Base-by-base conservation (phyloP, 108 stramenopile species). In the Fragilaria crotonensis region DNA sequence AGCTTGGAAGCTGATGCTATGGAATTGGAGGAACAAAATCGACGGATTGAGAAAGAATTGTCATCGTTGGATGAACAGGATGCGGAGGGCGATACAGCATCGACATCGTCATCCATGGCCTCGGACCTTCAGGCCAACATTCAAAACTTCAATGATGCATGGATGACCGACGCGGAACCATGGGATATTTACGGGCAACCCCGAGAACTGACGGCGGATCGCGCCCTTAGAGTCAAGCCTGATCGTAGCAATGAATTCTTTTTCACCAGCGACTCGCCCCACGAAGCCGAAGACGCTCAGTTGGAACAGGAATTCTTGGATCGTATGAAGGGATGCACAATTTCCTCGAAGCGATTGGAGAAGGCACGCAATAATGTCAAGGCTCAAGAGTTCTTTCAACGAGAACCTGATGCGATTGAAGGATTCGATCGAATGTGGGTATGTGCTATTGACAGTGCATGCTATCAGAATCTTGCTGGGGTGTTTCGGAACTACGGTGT, bases 401-500 rank as follows among this genome's bases (percentile, higher is more conserved):
- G 85, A 14, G 30, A 60, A 2, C 85, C 88, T 0, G 72, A 87
- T 70, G 62, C 64, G 27, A 53, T 60, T 7, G 81, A 88, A 73
- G 87, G 92, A 52, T 94, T 66, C 68, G 83, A 89, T 60, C 57
- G 57, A 7, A 77, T 87, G 69, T 85, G 87, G 85, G 88, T 90
- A 3, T 45, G 71, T 23, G 88, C 92, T 2, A 73, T 94, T 52
- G 88, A 90, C 52, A 72, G 75, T 60, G 80, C 76, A 0, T 86
- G 80, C 55, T 72, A 84, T 27, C 68, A 67, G 29, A 85, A 78
- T 31, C 60, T 94, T 18, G 41, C 58, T 54, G 88, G 92, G 2
- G 64, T 70, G n/a, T 82, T 89, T 60, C 59, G 78, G 9, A 75
- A 89, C 52, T 94, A 86, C 48, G 92, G 92, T 4, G 72, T 89